These are phyloP conservation scores for Mycena leptocephala DNA, from an alignment of 768 basidiomycete species.

Conservation along the genomic window DNA sequence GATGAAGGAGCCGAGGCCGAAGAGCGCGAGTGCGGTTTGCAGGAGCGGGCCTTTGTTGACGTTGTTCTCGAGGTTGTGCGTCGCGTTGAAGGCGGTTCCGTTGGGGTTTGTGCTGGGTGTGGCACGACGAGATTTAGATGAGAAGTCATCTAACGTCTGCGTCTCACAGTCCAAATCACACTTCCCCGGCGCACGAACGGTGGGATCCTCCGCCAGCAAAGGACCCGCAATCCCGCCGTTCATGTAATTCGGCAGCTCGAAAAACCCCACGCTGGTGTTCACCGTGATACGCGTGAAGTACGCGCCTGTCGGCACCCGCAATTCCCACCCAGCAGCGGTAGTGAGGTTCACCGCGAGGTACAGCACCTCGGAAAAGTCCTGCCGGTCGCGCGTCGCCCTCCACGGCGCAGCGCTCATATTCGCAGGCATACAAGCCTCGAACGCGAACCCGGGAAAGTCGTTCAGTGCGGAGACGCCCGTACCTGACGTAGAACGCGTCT, in stretches of 20 bases:
- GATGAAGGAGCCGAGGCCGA: neutral
- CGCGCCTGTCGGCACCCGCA: neutral
- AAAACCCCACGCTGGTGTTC: neutral
- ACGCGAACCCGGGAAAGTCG: neutral
- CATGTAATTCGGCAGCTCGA: neutral
- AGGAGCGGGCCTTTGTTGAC: neutral
- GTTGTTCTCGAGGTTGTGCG: neutral
- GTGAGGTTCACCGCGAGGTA: neutral
- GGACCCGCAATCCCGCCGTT: neutral
- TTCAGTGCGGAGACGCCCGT: conserved; percentile 12
- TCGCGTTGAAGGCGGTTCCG: neutral
- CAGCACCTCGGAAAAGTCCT: neutral
- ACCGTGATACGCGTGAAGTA: neutral
- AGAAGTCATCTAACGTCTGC: neutral
- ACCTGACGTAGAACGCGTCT: neutral
- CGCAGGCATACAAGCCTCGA: neutral
- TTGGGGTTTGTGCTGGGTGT: neutral
- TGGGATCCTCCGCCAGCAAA: neutral
- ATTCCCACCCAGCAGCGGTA: neutral
- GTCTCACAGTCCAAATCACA: neutral
- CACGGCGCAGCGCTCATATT: neutral
- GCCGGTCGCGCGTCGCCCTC: neutral
- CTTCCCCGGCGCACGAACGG: neutral
- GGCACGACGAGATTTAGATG: neutral
- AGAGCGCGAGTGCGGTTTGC: neutral